Evolutionary conservation across 352 stramenopile species (phyloP).

Genomic region (Aphanomyces invadans): DNA sequence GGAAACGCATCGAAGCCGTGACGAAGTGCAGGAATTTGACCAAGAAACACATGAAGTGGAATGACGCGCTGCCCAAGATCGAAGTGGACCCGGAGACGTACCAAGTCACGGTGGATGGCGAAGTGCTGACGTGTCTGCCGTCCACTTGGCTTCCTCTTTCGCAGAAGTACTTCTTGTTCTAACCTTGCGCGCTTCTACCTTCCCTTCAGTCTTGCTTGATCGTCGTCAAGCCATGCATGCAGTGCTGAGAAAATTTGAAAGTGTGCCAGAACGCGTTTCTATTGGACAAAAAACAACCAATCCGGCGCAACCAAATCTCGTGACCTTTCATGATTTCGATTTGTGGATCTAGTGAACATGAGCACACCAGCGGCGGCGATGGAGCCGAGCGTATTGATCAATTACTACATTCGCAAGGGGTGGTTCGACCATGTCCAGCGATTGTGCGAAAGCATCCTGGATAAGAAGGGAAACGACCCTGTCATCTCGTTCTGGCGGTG

Average conservation of each 20-base stretch:
- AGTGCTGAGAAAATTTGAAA: neutral
- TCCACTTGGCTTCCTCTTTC: slow-evolving; percentile 81
- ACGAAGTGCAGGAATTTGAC: slow-evolving; percentile 72
- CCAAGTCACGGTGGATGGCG: slow-evolving; percentile 86
- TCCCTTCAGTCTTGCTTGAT: no score
- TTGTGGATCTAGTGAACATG: neutral
- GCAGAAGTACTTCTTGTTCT: slow-evolving; percentile 93
- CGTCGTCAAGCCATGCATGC: no score
- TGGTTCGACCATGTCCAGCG: slow-evolving; percentile 82
- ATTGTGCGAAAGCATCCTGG: slow-evolving; percentile 67
- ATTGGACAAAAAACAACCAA: slow-evolving; percentile 1
- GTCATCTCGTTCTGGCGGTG: slow-evolving; percentile 81
- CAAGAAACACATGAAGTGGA: slow-evolving; percentile 97
- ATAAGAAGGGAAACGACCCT: slow-evolving; percentile 74
- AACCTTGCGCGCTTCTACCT: slow-evolving; percentile 29
- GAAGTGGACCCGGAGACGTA: slow-evolving; percentile 95
- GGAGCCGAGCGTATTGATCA: slow-evolving; percentile 67
- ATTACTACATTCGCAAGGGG: slow-evolving; percentile 83
- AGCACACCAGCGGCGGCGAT: slow-evolving; percentile 23
- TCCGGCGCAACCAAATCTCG: neutral
- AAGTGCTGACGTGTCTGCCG: slow-evolving; percentile 82
- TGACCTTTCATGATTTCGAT: slow-evolving; percentile 15
- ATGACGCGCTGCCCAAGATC: slow-evolving; percentile 90
- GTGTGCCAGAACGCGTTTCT: neutral
- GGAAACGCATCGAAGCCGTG: slow-evolving; percentile 83